Evolutionary conservation across 495 filamentous ascomycete genomes (phyloP).

Genomic region (Penicillium paxilli): DNA sequence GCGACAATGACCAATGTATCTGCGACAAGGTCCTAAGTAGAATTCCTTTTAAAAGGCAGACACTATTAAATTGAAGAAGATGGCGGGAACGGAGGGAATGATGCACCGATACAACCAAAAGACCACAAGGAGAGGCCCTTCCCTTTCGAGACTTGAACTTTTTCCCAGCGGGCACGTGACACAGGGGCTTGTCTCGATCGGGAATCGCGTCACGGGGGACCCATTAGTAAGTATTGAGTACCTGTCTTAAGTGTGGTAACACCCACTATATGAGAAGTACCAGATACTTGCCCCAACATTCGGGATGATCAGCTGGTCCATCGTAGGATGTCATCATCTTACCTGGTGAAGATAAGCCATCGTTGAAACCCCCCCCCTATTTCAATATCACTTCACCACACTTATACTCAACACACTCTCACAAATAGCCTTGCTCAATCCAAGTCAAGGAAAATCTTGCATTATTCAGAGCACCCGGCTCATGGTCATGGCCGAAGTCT

Average conservation of each 20-base stretch:
- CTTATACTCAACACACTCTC: no score
- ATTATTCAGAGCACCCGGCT: neutral
- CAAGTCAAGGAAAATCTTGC: neutral
- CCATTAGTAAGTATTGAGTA: neutral
- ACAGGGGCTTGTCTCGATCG: neutral
- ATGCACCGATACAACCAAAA: neutral
- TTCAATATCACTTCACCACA: neutral
- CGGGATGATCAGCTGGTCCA: constrained; percentile 23
- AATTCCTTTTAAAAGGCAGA: no score
- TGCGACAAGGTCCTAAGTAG: no score
- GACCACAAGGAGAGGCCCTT: constrained; percentile 18
- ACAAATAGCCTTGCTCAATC: neutral
- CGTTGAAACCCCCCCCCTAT: constrained; percentile 3
- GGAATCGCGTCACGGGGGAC: neutral
- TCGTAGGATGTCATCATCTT: constrained; percentile 25
- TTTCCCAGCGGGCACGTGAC: constrained; percentile 31
- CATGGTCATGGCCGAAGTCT: constrained; percentile 19
- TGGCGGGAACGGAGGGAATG: neutral
- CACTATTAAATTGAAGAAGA: constrained; percentile 1
- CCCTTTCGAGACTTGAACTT: no score
- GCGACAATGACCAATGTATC: no score
- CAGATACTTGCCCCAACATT: constrained; percentile 13
- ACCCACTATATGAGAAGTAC: neutral
- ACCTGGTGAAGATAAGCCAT: constrained; percentile 11
- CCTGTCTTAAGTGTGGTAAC: neutral